Evolutionary conservation across 2,329 filamentous ascomycete genomes (phyloP).

Genomic region (Penicillium sp.): DNA sequence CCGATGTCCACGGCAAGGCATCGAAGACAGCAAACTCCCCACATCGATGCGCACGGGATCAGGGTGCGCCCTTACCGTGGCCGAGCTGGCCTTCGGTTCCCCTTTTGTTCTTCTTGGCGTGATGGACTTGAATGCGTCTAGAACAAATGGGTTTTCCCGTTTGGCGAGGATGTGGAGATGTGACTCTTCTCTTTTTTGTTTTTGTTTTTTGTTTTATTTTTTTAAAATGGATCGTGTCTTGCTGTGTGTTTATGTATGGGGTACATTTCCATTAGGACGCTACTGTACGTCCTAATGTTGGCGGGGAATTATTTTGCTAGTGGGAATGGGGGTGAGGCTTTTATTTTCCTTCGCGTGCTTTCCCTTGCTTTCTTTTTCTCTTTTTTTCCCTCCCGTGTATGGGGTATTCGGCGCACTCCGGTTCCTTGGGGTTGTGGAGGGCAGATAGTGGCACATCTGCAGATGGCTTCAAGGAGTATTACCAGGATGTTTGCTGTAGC

Average conservation of each 20-base stretch:
- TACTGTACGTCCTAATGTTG: conserved; percentile 3
- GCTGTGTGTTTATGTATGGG: background rate
- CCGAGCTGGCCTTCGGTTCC: background rate
- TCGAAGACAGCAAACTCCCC: background rate
- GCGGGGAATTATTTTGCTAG: background rate
- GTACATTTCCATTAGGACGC: background rate
- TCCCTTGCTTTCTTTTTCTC: background rate
- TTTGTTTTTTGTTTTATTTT: background rate
- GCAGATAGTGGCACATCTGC: background rate
- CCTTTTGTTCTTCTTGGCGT: background rate
- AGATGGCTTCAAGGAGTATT: background rate
- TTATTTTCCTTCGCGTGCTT: background rate
- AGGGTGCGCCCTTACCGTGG: background rate
- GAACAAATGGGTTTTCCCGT: background rate
- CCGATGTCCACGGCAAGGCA: background rate
- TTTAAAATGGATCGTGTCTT: background rate
- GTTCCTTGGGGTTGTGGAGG: background rate
- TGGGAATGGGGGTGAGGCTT: background rate
- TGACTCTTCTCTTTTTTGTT: background rate
- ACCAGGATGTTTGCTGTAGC: background rate
- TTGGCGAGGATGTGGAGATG: background rate
- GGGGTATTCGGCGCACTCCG: background rate
- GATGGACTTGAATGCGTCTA: background rate
- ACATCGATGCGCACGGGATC: conserved; percentile 9
- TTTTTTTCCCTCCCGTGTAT: too few relatives aligned